A percentile compares a stretch with the other conserved stretches of the same genome.
These are phyloP conservation scores for Oryza rufipogon DNA, from an alignment of 176 grass and related monocot genomes.

Conservation along the genomic window DNA sequence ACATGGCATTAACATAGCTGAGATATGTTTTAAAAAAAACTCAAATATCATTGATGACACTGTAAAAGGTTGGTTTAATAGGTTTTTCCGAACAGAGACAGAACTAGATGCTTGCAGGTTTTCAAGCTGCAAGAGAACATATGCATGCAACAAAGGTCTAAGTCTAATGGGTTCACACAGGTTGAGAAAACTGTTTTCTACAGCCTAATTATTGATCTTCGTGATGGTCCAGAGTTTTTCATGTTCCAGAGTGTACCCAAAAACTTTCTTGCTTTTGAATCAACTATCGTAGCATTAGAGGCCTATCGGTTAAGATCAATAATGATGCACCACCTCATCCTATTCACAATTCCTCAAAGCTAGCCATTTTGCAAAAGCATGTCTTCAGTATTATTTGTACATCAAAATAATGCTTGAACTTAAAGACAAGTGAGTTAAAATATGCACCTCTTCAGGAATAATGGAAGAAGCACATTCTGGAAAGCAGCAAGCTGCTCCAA, in stretches of 20 bases:
- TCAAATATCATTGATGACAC: neutral
- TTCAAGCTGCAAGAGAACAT: neutral
- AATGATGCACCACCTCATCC: constrained; percentile 10
- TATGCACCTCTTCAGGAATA: constrained; percentile 84
- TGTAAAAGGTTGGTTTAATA: neutral
- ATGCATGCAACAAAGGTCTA: neutral
- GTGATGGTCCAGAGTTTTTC: constrained; percentile 4
- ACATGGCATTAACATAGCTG: neutral
- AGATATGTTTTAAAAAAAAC: neutral
- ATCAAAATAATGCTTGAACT: constrained; percentile 28
- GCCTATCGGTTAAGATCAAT: constrained; percentile 26
- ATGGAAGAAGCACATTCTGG: constrained; percentile 96
- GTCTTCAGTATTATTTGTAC: constrained; percentile 8
- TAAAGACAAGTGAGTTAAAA: constrained; percentile 33
- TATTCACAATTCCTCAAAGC: constrained; percentile 20
- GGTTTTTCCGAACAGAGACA: neutral
- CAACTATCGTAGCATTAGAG: constrained; percentile 12
- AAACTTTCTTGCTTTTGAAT: constrained; percentile 3
- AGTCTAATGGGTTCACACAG: neutral
- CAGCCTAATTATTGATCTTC: constrained; percentile 20
- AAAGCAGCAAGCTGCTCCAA: constrained; percentile 97
- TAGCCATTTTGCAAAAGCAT: constrained; percentile 24
- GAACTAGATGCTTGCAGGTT: neutral
- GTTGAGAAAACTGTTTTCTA: neutral
- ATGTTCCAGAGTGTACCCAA: neutral